These are phyloP conservation scores for Penicillium daleae DNA, from an alignment of 495 filamentous ascomycete genomes.

Conservation along the genomic window DNA sequence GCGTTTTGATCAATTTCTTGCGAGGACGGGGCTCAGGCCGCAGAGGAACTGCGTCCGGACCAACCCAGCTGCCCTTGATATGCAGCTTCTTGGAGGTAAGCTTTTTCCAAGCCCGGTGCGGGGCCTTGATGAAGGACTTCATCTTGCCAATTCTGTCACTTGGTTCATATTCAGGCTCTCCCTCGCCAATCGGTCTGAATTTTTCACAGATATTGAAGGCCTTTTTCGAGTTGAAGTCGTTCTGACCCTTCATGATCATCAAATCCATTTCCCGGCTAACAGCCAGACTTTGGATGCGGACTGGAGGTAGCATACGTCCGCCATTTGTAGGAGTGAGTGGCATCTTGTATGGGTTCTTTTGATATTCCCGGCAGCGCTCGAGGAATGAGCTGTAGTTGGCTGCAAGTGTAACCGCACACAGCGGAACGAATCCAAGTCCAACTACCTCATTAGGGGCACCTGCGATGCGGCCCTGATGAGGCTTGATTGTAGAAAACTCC, in stretches of 20 bases:
- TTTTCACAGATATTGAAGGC: neutral
- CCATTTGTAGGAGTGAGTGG: neutral
- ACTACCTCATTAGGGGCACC: neutral
- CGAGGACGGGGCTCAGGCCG: neutral
- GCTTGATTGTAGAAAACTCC: neutral
- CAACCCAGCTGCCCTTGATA: neutral
- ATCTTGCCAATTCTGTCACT: neutral
- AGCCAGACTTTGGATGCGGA: neutral
- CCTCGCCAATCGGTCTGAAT: neutral
- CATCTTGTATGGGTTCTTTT: neutral
- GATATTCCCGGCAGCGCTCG: neutral
- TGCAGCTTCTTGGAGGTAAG: neutral
- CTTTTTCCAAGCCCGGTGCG: neutral
- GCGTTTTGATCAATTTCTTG: neutral
- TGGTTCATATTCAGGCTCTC: neutral
- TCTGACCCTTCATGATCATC: neutral
- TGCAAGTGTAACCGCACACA: conserved; percentile 3
- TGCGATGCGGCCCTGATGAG: neutral
- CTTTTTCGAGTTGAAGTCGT: neutral
- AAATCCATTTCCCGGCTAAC: neutral
- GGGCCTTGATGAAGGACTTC: neutral
- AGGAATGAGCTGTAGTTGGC: conserved; percentile 4
- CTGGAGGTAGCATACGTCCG: neutral
- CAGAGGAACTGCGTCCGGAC: neutral
- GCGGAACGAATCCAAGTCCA: neutral